phyloP scores from a whole-genome alignment of 2,329 filamentous ascomycete genomes.

The Dothistroma septosporum region DNA sequence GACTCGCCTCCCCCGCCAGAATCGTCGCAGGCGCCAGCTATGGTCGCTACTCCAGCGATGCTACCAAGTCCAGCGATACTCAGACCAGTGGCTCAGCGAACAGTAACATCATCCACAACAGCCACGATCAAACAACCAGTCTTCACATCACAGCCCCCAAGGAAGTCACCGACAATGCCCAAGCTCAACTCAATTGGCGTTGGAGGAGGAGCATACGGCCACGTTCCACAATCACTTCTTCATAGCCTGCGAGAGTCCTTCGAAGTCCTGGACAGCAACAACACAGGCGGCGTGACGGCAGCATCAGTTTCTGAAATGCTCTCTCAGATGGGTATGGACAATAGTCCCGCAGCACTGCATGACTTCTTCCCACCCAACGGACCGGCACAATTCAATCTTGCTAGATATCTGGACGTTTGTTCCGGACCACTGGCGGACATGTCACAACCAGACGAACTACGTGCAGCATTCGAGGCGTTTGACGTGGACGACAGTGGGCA shows the following conservation, averaged over 20 bases:
- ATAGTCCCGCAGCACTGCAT: constrained; percentile 65
- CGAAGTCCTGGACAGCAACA: constrained; percentile 85
- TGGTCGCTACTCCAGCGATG: constrained; percentile 24
- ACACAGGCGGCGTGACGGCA: constrained; percentile 74
- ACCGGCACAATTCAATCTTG: constrained; percentile 69
- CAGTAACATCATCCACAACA: constrained; percentile 34
- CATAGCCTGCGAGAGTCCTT: constrained; percentile 88
- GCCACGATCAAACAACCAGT: constrained; percentile 25
- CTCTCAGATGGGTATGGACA: constrained; percentile 75
- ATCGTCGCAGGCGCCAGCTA: background rate
- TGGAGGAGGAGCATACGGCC: constrained; percentile 49
- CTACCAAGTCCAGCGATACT: constrained; percentile 31
- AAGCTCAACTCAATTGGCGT: constrained; percentile 17
- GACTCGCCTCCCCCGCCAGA: constrained; percentile 21
- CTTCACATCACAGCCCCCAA: constrained; percentile 15
- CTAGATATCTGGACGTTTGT: constrained; percentile 78
- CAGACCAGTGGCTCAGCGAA: constrained; percentile 38
- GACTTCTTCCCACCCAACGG: constrained; percentile 72
- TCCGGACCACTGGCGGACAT: constrained; percentile 69
- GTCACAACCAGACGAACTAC: constrained; percentile 72
- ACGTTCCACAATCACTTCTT: constrained; percentile 75
- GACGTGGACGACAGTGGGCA: constrained; percentile 95
- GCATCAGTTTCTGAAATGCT: constrained; percentile 87
- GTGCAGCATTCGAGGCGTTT: constrained; percentile 89
- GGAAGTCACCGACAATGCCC: constrained; percentile 11